Evolutionary conservation across 208 protist genomes (phyloP), one percentile per base, ranked within the genome.

Genomic region (Porcisia deanei): DNA sequence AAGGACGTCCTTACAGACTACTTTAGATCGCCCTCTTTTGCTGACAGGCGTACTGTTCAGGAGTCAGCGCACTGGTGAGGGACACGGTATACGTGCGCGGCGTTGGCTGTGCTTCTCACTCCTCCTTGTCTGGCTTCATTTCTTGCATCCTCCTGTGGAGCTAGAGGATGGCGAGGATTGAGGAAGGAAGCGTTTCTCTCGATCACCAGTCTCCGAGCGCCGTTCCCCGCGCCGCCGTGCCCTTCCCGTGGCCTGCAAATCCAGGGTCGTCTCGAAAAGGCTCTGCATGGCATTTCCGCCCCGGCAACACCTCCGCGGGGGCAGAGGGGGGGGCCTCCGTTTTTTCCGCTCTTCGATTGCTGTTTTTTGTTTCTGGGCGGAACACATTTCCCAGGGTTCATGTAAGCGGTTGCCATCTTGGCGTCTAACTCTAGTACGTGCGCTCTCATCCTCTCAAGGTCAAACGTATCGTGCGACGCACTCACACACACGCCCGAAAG

Each of bases 1-100:
- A 77, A 73, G 47, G 88, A 92, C 45, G 67, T 90, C 25, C 37
- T 87, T 16, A 64, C 58, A 10, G 75, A 77, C 30, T 79, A 88
- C 75, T 71, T 73, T 54, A 47, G 73, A 6, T 69, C 57, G 10
- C 68, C 76, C 14, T 77, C 75, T 41, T 88, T 88, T 59, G 57
- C 71, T 9, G 77, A 84, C 64, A 37, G 79, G 60, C 61, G 73
- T 25, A 61, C 76, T 4, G 0, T 63, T 22, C 74, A 80, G 16
- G 74, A 80, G 55, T 41, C 14, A 20, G 14, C 47, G 25, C 30
- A 49, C 58, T 71, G 64, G 67, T 82, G 71, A 64, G 60, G 52
- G 55, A 39, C 25, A 7, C 52, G 8, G 22, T n/a, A 30, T 14
- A 52, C 49, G 22, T 25, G 20, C 41, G 20, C 37, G 30, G 45